Percentiles rank a stretch among this genome's conserved stretches.
These are phyloP conservation scores for Apiospora kogelbergensis DNA, from an alignment of 2,329 filamentous ascomycete genomes.

Conservation along the genomic window DNA sequence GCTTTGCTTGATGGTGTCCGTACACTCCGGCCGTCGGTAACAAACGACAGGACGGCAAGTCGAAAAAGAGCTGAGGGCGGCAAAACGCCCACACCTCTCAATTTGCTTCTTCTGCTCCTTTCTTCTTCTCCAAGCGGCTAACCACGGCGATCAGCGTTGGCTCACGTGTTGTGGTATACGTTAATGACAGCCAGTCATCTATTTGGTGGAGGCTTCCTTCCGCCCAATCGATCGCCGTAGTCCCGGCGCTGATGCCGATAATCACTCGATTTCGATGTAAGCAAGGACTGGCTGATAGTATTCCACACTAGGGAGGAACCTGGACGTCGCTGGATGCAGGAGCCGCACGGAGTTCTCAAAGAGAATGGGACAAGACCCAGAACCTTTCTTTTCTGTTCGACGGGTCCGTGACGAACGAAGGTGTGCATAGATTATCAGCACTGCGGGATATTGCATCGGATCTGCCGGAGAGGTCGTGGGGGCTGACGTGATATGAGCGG, in stretches of 20 bases:
- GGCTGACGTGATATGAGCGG: conserved; percentile 1
- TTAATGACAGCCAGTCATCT: not conserved
- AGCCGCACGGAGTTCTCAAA: not conserved
- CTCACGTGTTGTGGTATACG: not conserved
- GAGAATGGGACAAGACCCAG: not conserved
- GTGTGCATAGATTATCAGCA: not conserved
- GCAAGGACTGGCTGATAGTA: not conserved
- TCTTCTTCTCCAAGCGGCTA: not conserved
- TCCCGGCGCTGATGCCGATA: not conserved
- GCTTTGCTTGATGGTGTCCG: not conserved
- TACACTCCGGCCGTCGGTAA: not conserved
- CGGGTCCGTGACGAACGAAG: not conserved
- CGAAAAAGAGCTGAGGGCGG: not conserved
- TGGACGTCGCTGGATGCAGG: not conserved
- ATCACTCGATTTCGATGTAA: not conserved
- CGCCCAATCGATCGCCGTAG: not conserved
- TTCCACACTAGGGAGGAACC: not conserved
- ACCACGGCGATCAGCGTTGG: not conserved
- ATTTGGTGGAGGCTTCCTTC: not conserved
- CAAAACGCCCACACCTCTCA: not conserved
- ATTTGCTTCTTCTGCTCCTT: not conserved
- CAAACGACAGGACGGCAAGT: not conserved
- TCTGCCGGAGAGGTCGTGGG: not conserved
- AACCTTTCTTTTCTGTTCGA: not conserved
- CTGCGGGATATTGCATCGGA: not conserved